Evolutionary conservation across 768 basidiomycete species (phyloP), one percentile per base, ranked within the genome.

Genomic region (Mycena vulgaris): DNA sequence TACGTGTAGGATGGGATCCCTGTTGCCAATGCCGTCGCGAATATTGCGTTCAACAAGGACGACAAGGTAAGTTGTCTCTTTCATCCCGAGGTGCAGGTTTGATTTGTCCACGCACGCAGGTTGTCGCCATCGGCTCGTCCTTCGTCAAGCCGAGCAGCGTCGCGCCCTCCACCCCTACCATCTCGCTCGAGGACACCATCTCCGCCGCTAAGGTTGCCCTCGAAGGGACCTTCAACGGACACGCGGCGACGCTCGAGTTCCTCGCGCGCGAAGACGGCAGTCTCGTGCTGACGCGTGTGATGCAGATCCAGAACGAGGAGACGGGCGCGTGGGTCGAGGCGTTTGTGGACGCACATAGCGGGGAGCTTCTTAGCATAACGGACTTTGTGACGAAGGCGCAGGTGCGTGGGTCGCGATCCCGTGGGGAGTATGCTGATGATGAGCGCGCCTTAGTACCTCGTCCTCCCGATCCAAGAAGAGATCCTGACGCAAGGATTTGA

Each of bases 341-440:
- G 0, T 89, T 87, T 66, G 84, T 91, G 49, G 89, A 90, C 71
- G 89, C 87, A 8, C 85, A 86, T n/a, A n/a, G n/a, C n/a, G n/a
- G n/a, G n/a, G n/a, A n/a, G n/a, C n/a, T n/a, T n/a, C n/a, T 35
- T 35, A 69, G 89, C 87, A 10, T 85, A 86, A 86, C 86, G 21
- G 85, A 87, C 33, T 73, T 90, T 37, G 75, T 35, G 88, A 91
- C 75, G 90, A 88, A 77, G 88, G 86, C 33, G 75, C 83, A 11
- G 76, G 83, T 35, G 84, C 84, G 85, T 87, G 69, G 76, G 83
- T 35, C 39, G 14, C 39, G 14, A 39, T 8, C 39, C 39, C n/a
- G n/a, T n/a, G n/a, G n/a, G n/a, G n/a, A n/a, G n/a, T n/a, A n/a
- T n/a, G n/a, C 39, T 39, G 9, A 39, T 39, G n/a, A 39, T 39